Evolutionary conservation across 768 basidiomycete species (phyloP).

Genomic region (Phaffia australis): DNA sequence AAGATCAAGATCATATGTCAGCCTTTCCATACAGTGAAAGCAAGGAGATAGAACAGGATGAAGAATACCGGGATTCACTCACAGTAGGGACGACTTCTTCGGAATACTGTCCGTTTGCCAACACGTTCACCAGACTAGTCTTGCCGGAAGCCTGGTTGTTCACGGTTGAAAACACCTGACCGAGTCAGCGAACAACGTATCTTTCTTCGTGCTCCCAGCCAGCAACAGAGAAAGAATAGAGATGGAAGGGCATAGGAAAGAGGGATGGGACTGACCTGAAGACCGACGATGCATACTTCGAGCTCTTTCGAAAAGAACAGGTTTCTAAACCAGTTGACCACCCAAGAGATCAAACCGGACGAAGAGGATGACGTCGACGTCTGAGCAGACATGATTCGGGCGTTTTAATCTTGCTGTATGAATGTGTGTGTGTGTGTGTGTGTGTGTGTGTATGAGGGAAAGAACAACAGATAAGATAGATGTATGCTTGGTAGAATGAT

Average conservation of each 20-base stretch:
- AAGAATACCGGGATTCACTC: slow-evolving; percentile 48
- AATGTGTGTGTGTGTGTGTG: no score
- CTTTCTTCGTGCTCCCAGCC: neutral
- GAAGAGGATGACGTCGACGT: neutral
- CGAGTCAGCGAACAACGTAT: neutral
- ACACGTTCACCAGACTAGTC: slow-evolving; percentile 85
- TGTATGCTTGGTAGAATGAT: no score
- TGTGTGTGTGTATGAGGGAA: no score
- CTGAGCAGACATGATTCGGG: no score
- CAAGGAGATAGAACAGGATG: neutral
- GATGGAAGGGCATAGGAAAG: neutral
- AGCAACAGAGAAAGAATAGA: neutral
- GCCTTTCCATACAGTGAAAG: neutral
- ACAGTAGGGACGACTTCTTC: slow-evolving; percentile 95
- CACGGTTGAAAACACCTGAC: neutral
- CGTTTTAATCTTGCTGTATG: no score
- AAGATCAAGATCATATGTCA: neutral
- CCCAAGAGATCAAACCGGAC: slow-evolving; percentile 43
- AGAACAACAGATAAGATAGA: no score
- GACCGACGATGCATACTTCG: slow-evolving; percentile 81
- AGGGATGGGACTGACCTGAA: slow-evolving; percentile 52
- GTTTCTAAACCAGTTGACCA: slow-evolving; percentile 52
- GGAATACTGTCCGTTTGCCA: slow-evolving; percentile 73
- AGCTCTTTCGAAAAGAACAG: slow-evolving; percentile 79
- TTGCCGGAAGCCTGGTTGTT: slow-evolving; percentile 71